Evolutionary conservation across 305 asterid species (phyloP), one percentile per base, ranked within the genome.

Genomic region (Fraxinus latifolia): DNA sequence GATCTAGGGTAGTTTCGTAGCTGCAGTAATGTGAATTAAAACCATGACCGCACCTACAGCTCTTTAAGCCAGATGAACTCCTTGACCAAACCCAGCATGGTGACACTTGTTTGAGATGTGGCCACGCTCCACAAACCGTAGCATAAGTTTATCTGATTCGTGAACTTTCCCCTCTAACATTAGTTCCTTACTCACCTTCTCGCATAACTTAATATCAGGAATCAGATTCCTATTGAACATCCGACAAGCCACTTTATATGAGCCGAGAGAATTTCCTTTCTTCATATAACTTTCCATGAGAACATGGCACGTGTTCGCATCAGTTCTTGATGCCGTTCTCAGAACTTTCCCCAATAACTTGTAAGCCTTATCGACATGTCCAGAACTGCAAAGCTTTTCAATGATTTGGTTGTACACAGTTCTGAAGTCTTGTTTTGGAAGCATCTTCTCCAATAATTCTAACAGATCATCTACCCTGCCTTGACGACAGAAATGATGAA

Each of bases 131-230:
- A 95, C 98, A 85, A 95, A 93, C 78, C 89, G 88, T 82, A 94
- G 86, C 90, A 95, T 93, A 74, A 93, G 97, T 87, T 87, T 91
- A 88, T 95, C 98, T 11, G 99, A 94, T 89, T 95, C 98, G n/a
- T 90, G 86, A 25, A 82, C 77, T 74, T 90, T 93, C 84, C 89
- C 86, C 68, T 76, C 85, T 33, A 79, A 68, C 78, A 89, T 47
- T 89, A 95, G 88, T 80, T 87, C 86, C 84, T 89, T 90, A 84
- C 92, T 88, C 84, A 95, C 95, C 83, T 87, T 90, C 84, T 92
- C 97, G 78, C 98, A 95, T 76, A 95, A 83, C 89, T 90, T 94
- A 74, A 94, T 82, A 71, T 95, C 95, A 47, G 98, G 99, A 77
- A 94, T 83, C 86, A 95, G 86, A 87, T 95, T 94, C 68, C 97